These are phyloP conservation scores for Microthyrium microscopicum DNA, from an alignment of 2,329 filamentous ascomycete genomes.

Conservation along the genomic window DNA sequence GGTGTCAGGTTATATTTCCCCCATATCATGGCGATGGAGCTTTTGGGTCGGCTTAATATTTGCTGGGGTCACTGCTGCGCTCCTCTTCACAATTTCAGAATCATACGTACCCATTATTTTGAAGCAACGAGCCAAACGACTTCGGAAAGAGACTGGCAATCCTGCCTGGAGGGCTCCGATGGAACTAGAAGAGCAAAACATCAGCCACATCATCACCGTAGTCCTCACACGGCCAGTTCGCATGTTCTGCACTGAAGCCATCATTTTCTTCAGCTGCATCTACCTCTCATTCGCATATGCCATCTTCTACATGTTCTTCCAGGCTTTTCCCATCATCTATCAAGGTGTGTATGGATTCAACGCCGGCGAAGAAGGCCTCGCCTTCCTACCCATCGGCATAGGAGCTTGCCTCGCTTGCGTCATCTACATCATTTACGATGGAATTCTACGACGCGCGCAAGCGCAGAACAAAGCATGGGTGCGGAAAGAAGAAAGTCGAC, in stretches of 20 bases:
- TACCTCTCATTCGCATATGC: constrained; percentile 48
- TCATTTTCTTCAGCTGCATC: constrained; percentile 56
- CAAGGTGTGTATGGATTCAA: constrained; percentile 44
- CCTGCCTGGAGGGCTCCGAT: constrained; percentile 39
- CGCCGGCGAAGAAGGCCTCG: constrained; percentile 46
- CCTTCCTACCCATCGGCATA: constrained; percentile 38
- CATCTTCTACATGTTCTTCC: constrained; percentile 58
- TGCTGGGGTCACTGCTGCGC: constrained; percentile 42
- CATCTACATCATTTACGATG: constrained; percentile 51
- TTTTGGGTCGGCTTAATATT: constrained; percentile 57
- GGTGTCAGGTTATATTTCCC: constrained; percentile 41
- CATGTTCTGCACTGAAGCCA: constrained; percentile 51
- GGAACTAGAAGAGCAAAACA: constrained; percentile 43
- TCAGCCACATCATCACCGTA: constrained; percentile 46
- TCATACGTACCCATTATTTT: constrained; percentile 30
- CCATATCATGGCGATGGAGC: constrained; percentile 51
- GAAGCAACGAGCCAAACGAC: constrained; percentile 34
- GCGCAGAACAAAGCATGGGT: constrained; percentile 36
- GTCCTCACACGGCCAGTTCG: constrained; percentile 54
- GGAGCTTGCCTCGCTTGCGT: constrained; percentile 43
- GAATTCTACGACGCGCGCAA: constrained; percentile 37
- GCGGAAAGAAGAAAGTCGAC: constrained; percentile 45
- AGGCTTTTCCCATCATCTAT: constrained; percentile 56
- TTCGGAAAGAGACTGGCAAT: constrained; percentile 39
- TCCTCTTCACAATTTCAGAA: constrained; percentile 43